Percentiles rank a stretch among this genome's conserved stretches.
These are phyloP conservation scores for Anthracocystis walkeri DNA, from an alignment of 1,284 basidiomycete species.

Conservation along the genomic window DNA sequence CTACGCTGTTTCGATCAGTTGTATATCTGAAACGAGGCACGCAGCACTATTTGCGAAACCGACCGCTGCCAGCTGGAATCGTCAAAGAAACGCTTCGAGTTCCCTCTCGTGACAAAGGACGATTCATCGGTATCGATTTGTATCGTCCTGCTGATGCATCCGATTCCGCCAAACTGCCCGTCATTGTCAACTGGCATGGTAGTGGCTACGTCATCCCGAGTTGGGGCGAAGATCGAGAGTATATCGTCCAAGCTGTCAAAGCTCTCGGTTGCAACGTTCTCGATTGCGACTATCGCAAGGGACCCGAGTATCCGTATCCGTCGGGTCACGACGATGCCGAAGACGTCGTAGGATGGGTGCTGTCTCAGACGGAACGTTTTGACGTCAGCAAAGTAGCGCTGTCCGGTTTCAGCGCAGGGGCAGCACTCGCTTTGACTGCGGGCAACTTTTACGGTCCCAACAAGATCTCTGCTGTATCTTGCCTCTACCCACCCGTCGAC, in stretches of 20 bases:
- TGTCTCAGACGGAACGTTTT: slow-evolving; percentile 43
- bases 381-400: slow-evolving; percentile 41
- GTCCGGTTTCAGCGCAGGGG: slow-evolving; percentile 63
- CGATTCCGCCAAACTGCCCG: slow-evolving; percentile 21
- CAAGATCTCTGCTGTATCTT: slow-evolving; percentile 47
- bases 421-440: slow-evolving; percentile 50
- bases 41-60: slow-evolving; percentile 25
- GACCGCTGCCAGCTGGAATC: slow-evolving; percentile 15
- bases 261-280: slow-evolving; percentile 31
- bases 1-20: slow-evolving; percentile 13
- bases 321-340: slow-evolving; percentile 50
- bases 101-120: slow-evolving; percentile 39
- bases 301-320: slow-evolving; percentile 60
- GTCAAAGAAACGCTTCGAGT: slow-evolving; percentile 29
- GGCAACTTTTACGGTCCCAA: slow-evolving; percentile 33
- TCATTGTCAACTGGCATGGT: slow-evolving; percentile 47
- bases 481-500: slow-evolving; percentile 50
- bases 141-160: slow-evolving; percentile 30
- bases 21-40: slow-evolving; percentile 32
- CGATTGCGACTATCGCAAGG: slow-evolving; percentile 63
- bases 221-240: slow-evolving; percentile 45
- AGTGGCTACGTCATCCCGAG: slow-evolving; percentile 44
- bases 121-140: slow-evolving; percentile 38
- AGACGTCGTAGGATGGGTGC: slow-evolving; percentile 50
- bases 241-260: slow-evolving; percentile 26